Evolutionary conservation across 371 early-diverging fungal genomes (phyloP).

Genomic region (Haplosporangium sp.): DNA sequence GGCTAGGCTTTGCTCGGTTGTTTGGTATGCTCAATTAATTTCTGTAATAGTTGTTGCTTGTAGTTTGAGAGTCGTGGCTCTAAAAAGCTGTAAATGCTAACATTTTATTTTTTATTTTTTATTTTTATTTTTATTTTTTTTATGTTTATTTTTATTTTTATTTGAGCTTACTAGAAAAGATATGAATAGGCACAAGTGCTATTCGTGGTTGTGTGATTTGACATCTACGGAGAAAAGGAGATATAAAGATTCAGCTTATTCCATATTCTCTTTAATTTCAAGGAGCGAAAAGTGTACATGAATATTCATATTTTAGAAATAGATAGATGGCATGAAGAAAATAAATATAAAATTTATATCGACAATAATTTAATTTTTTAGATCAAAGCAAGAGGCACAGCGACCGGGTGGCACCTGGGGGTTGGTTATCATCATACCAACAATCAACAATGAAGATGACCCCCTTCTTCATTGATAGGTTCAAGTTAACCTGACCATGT

Average conservation of each 20-base stretch:
- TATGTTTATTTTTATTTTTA: too few species aligned
- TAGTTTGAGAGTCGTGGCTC: too few species aligned
- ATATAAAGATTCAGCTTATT: constrained; percentile 4
- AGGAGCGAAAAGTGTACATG: constrained; percentile 5
- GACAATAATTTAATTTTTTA: too few species aligned
- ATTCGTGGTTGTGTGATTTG: neutral
- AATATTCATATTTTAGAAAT: constrained; percentile 1
- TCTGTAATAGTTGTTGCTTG: neutral
- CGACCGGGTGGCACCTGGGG: neutral
- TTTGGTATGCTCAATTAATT: neutral
- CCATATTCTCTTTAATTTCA: constrained; percentile 13
- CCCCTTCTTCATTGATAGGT: neutral
- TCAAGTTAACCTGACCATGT: neutral
- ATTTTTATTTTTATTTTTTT: too few species aligned
- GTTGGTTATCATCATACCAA: too few species aligned
- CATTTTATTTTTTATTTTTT: too few species aligned
- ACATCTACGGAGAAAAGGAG: neutral
- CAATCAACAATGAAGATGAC: neutral
- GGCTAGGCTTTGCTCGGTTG: neutral
- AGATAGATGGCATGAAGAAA: neutral
- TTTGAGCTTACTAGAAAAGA: too few species aligned
- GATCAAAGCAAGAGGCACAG: neutral
- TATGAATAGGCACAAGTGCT: too few species aligned
- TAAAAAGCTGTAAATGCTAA: too few species aligned
- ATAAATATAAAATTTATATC: too few species aligned